Evolutionary conservation across 306 rosid genomes (phyloP).

Genomic region (Trifolium fragiferum): DNA sequence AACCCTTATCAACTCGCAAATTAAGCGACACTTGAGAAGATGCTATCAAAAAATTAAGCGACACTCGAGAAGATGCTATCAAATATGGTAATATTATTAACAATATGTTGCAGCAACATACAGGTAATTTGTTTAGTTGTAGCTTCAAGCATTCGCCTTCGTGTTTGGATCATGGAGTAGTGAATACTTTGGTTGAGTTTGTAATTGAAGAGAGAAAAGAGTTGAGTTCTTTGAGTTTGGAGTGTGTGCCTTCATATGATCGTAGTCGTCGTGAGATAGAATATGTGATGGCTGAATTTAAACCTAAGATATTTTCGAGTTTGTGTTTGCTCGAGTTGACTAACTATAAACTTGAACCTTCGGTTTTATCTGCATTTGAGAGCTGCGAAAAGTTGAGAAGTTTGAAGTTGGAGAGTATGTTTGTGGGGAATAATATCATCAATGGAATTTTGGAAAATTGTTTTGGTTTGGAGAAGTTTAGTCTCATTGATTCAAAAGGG

Average conservation of each 20-base stretch:
- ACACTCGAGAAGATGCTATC: background rate
- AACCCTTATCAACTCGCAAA: background rate
- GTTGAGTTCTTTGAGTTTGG: slow-evolving; percentile 6
- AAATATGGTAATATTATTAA: background rate
- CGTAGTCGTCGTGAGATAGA: background rate
- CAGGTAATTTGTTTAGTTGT: background rate
- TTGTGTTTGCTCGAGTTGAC: slow-evolving; percentile 28
- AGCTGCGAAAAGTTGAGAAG: slow-evolving; percentile 12
- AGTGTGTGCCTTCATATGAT: background rate
- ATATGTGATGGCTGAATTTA: background rate
- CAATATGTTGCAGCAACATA: background rate
- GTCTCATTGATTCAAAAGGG: slow-evolving; percentile 2
- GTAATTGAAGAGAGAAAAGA: background rate
- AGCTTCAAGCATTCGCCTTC: slow-evolving; percentile 9
- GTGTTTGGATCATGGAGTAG: background rate
- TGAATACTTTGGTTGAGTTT: background rate
- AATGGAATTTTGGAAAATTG: slow-evolving; percentile 19
- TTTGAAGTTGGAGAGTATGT: background rate
- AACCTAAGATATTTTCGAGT: slow-evolving; percentile 16
- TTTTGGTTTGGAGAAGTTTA: background rate
- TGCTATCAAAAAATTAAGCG: background rate
- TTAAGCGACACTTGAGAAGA: accelerated
- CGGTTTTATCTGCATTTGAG: background rate
- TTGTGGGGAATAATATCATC: background rate
- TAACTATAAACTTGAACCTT: background rate